Conservation (phyloP, 441 rosid species). For the Bocquillonia castaneifolia region DNA sequence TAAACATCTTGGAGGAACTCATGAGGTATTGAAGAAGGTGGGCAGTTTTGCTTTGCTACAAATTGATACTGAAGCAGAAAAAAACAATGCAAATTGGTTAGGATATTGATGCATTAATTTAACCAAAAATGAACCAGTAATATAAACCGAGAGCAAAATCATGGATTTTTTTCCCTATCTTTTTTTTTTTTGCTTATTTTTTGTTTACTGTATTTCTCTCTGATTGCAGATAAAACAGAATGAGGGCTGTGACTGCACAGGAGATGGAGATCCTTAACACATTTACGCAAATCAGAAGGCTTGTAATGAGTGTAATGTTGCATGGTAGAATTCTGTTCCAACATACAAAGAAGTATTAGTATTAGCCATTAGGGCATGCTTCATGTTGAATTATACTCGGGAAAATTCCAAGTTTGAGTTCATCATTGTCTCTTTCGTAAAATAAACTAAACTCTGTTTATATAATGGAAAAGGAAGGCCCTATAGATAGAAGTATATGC, state of each 20-base stretch:
- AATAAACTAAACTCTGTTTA: too few relatives aligned
- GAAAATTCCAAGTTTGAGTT: not conserved
- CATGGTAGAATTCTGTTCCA: conserved; percentile 63
- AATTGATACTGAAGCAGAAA: conserved; percentile 60
- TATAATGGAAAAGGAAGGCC: too few relatives aligned
- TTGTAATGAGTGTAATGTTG: conserved; percentile 75
- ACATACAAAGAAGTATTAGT: conserved; percentile 9
- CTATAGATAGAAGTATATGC: too few relatives aligned
- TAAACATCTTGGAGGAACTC: conserved; percentile 72
- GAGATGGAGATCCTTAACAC: conserved; percentile 67
- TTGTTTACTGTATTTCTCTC: conserved; percentile 86
- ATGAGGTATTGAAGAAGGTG: conserved; percentile 59
- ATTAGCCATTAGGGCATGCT: not conserved
- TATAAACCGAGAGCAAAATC: not conserved
- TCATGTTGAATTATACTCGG: too few relatives aligned
- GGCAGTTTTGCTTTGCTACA: conserved; percentile 78
- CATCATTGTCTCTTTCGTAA: too few relatives aligned
- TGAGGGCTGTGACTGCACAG: conserved; percentile 44
- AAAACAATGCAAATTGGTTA: not conserved
- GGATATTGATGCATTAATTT: not conserved
- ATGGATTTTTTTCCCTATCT: not conserved
- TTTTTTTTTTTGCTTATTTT: conserved; percentile 40
- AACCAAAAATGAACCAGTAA: not conserved
- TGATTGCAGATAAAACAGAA: conserved; percentile 61
- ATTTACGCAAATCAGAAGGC: conserved; percentile 55